phyloP scores from a whole-genome alignment of 2,329 filamentous ascomycete species.

The Alternaria longipes region DNA sequence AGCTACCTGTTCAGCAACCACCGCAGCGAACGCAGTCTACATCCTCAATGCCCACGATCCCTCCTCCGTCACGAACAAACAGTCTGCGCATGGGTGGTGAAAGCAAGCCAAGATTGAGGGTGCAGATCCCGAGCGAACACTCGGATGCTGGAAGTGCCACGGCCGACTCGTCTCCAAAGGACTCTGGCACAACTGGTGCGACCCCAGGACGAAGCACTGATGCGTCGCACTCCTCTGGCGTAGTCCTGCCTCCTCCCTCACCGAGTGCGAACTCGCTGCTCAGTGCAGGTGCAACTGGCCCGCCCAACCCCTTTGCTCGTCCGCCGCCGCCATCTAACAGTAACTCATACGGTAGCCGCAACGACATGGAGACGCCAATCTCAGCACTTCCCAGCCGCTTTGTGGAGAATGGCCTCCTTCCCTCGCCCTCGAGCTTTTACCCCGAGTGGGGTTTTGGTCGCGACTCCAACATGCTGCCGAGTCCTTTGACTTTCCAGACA shows the following conservation, averaged over 20 bases:
- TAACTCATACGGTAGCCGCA: constrained; percentile 50
- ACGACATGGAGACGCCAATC: constrained; percentile 78
- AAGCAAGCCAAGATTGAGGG: constrained; percentile 83
- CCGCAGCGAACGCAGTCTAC: constrained; percentile 64
- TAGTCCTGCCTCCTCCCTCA: constrained; percentile 91
- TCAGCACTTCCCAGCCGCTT: constrained; percentile 93
- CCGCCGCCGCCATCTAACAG: constrained; percentile 76
- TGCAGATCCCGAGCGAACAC: constrained; percentile 92
- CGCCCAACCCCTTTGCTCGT: constrained; percentile 93
- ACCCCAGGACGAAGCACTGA: constrained; percentile 66
- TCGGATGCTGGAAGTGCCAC: constrained; percentile 81
- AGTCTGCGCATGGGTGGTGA: constrained; percentile 73
- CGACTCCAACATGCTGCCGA: constrained; percentile 88
- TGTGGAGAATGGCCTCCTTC: constrained; percentile 84
- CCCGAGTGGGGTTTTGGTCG: constrained; percentile 84
- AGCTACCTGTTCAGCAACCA: constrained; percentile 40
- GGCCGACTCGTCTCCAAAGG: constrained; percentile 72
- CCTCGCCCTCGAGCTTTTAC: constrained; percentile 92
- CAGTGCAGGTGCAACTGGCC: constrained; percentile 89
- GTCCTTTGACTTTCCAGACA: constrained; percentile 91
- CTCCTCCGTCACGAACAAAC: constrained; percentile 75
- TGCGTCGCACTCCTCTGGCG: constrained; percentile 69
- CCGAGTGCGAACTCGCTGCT: constrained; percentile 86
- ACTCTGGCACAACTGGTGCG: constrained; percentile 66
- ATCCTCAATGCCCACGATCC: constrained; percentile 73